Percentiles rank a stretch among this genome's conserved stretches.
Evolutionary conservation across 495 filamentous ascomycete genomes (phyloP).

Genomic region (Penicillium verhagenii): DNA sequence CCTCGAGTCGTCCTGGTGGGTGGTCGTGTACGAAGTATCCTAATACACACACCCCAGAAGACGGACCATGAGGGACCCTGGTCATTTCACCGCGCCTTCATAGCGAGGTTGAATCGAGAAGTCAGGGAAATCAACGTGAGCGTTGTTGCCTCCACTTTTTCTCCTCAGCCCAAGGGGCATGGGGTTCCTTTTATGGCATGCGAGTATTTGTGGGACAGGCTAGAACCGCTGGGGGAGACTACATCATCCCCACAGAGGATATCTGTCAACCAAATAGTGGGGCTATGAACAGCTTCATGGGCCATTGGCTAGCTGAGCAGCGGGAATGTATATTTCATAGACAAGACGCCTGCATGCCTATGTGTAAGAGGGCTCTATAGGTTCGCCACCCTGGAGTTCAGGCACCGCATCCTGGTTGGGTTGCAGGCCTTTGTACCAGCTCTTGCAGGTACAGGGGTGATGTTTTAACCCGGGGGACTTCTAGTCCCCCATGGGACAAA

Average conservation of each 20-base stretch:
- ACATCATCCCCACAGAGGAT: constrained; percentile 14
- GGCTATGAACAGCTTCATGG: neutral
- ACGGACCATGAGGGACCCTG: neutral
- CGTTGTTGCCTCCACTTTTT: neutral
- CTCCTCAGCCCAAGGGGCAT: neutral
- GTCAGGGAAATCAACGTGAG: neutral
- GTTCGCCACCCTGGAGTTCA: neutral
- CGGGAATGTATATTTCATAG: neutral
- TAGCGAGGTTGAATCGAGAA: neutral
- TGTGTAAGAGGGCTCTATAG: neutral
- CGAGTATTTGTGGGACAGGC: neutral
- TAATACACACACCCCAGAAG: neutral
- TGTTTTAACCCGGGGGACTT: neutral
- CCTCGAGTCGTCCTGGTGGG: neutral
- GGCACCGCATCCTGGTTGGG: neutral
- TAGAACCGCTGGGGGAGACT: constrained; percentile 4
- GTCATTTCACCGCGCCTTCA: neutral
- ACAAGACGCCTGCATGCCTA: neutral
- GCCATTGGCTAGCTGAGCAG: neutral
- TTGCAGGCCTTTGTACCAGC: neutral
- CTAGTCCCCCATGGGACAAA: no score
- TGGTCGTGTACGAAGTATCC: neutral
- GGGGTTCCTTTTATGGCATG: neutral
- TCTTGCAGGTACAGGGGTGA: neutral
- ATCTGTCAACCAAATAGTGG: constrained; percentile 2